Conservation (phyloP, 768 basidiomycete species). For the Boletus tylopilopsis region DNA sequence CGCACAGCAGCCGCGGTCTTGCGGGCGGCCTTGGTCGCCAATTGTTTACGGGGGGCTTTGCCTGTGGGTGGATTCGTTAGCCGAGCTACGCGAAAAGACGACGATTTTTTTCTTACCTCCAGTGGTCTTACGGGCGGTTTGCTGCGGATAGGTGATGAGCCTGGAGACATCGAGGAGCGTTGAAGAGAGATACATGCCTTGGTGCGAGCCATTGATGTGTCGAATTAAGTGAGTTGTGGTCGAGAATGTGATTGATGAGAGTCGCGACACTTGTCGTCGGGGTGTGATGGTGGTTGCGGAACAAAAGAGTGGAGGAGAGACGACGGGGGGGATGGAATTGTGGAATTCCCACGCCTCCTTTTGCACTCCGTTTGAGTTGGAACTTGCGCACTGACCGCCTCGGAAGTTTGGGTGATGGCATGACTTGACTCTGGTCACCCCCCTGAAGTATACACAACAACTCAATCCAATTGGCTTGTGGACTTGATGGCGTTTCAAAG, state of each 20-base stretch:
- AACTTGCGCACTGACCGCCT: constrained; percentile 31
- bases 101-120: constrained; percentile 74
- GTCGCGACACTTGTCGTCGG: constrained; percentile 2
- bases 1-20: constrained; percentile 75
- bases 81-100: constrained; percentile 12
- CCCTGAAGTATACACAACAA: no score
- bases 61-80: constrained; percentile 42
- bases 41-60: constrained; percentile 90
- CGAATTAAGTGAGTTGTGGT: constrained; percentile 2
- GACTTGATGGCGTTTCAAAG: no score
- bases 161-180: background rate
- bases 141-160: constrained; percentile 43
- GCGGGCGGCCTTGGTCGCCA: constrained; percentile 93
- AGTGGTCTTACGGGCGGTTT: constrained; percentile 99
- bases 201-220: constrained; percentile 73
- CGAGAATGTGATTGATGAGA: constrained; percentile 7
- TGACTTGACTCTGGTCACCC: no score
- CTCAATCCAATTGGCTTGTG: no score
- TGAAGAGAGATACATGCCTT: constrained; percentile 49
- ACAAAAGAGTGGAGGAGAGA: constrained; percentile 15
- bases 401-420: constrained; percentile 12
- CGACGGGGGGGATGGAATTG: constrained; percentile 16
- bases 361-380: constrained; percentile 24
- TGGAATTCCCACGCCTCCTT: constrained; percentile 30
- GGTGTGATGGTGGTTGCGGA: constrained; percentile 30